Percentiles rank a stretch among this genome's conserved stretches.
phyloP scores from a whole-genome alignment of 2,329 filamentous ascomycete species.

The Cladophialophora exuberans region DNA sequence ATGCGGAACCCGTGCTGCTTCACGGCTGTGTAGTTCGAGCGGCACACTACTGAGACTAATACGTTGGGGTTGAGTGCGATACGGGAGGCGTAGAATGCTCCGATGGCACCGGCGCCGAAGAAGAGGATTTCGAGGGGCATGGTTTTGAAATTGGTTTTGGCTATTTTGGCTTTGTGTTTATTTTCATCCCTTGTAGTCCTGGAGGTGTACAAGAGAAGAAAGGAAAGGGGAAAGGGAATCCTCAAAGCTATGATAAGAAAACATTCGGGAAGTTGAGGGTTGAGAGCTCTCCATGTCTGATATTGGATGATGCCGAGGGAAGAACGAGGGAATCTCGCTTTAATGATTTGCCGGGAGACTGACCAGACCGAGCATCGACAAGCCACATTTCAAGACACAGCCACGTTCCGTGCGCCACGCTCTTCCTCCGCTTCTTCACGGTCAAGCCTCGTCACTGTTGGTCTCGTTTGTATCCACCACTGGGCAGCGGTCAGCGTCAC shows the following conservation, averaged over 20 bases:
- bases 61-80: slow-evolving; percentile 42
- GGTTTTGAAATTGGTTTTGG: too few species aligned
- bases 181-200: background rate
- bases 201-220: too few species aligned
- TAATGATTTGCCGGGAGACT: slow-evolving; percentile 6
- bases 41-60: slow-evolving; percentile 70
- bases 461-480: background rate
- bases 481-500: background rate
- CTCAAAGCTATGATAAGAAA: background rate
- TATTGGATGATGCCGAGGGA: slow-evolving; percentile 3
- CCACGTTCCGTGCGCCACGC: background rate
- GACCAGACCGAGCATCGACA: too few species aligned
- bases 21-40: slow-evolving; percentile 72
- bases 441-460: background rate
- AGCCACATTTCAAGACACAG: background rate
- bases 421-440: background rate
- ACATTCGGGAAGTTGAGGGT: background rate
- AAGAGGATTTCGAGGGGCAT: slow-evolving; percentile 33
- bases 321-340: slow-evolving; percentile 3
- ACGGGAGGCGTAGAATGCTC: slow-evolving; percentile 34
- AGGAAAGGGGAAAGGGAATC: background rate
- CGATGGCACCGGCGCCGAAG: slow-evolving; percentile 35
- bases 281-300: background rate
- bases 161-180: too few species aligned
- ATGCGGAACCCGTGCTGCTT: slow-evolving; percentile 64